These are phyloP conservation scores for Geotrichum citri-aurantii DNA, from an alignment of 1,139 yeast genomes.

Conservation along the genomic window DNA sequence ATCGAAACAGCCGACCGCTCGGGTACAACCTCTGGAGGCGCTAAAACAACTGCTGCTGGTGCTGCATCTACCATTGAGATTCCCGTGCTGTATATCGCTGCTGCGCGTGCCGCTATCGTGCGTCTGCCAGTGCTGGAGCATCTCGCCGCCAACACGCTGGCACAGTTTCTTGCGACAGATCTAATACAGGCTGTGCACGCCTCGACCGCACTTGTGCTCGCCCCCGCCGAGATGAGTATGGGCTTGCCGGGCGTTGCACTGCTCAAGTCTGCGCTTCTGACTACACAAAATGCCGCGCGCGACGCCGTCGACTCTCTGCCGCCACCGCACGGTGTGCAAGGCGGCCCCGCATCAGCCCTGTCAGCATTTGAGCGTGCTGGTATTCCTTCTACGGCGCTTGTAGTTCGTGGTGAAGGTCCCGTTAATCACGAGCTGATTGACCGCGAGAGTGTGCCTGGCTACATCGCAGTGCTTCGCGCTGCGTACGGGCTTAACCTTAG, in stretches of 20 bases:
- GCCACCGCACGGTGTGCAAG: constrained; percentile 22
- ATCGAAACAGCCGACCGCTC: neutral
- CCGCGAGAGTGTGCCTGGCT: constrained; percentile 20
- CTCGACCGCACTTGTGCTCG: constrained; percentile 2
- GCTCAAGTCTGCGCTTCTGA: neutral
- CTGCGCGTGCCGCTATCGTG: constrained; percentile 2
- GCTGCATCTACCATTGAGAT: constrained; percentile 8
- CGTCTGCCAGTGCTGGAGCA: constrained; percentile 2
- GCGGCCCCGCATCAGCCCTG: constrained; percentile 28
- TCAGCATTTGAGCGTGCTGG: constrained; percentile 13
- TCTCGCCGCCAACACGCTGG: neutral
- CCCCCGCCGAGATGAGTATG: constrained; percentile 8
- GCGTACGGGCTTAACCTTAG: constrained; percentile 13
- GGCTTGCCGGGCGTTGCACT: constrained; percentile 3
- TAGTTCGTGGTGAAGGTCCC: constrained; percentile 31
- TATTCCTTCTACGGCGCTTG: constrained; percentile 20
- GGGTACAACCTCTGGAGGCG: neutral
- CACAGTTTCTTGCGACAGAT: neutral
- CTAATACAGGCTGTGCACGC: neutral
- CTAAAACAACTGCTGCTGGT: neutral
- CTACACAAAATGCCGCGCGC: neutral
- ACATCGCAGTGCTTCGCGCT: constrained; percentile 14
- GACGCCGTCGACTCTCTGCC: neutral
- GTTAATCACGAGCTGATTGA: constrained; percentile 29
- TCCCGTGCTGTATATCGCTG: constrained; percentile 1